Conservation (phyloP, 768 basidiomycete species). For the Leccinum variicolor region DNA sequence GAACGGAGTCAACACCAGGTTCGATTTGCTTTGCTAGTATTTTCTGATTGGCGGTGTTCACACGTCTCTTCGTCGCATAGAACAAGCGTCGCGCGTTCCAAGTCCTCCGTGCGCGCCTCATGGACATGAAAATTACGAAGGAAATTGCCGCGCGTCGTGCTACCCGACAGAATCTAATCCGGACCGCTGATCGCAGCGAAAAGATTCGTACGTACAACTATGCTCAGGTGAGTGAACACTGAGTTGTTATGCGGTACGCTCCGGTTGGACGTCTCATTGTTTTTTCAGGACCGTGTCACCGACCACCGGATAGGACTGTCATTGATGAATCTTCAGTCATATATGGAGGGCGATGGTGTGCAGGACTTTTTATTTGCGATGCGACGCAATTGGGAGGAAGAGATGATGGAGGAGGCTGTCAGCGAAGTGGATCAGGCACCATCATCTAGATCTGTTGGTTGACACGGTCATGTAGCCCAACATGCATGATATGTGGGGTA, state of each 20-base stretch:
- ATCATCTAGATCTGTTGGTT: background rate
- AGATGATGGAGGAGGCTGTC: conserved; percentile 52
- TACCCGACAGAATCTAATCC: conserved; percentile 68
- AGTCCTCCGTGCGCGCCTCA: conserved; percentile 79
- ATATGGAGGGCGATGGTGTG: conserved; percentile 66
- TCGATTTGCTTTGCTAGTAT: background rate
- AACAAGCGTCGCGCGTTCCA: conserved; percentile 93
- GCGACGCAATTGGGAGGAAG: conserved; percentile 52
- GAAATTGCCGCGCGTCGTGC: conserved; percentile 72
- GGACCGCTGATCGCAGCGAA: conserved; percentile 83
- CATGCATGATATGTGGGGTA: background rate
- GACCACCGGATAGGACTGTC: conserved; percentile 87
- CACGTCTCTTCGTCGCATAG: conserved; percentile 35
- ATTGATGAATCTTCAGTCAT: conserved; percentile 58
- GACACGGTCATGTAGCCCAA: background rate
- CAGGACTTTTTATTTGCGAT: conserved; percentile 57
- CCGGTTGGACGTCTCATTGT: background rate
- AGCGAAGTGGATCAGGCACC: conserved; percentile 10
- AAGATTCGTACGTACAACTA: conserved; percentile 97
- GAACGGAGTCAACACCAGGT: conserved; percentile 95
- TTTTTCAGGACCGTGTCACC: conserved; percentile 77
- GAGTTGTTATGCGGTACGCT: too few relatives aligned
- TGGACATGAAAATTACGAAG: conserved; percentile 71
- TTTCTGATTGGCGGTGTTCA: background rate
- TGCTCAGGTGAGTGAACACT: conserved; percentile 54